Percentiles rank a stretch among this genome's conserved stretches.
Evolutionary conservation across 108 stramenopile genomes (phyloP).

Genomic region (Skeletonema tropicum): DNA sequence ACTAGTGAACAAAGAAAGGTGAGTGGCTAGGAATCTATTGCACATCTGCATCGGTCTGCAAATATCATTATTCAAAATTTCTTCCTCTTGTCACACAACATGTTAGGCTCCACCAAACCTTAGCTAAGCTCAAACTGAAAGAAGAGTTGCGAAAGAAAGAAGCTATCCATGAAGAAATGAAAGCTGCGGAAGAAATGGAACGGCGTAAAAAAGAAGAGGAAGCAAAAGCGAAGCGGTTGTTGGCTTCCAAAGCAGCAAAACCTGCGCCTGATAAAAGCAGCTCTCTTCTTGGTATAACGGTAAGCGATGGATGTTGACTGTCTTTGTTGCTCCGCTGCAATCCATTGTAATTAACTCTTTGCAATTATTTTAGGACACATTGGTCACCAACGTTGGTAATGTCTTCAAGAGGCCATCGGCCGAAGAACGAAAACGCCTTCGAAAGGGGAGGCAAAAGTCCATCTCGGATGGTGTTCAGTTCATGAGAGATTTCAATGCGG

Average conservation of each 20-base stretch:
- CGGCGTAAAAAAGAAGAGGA: conserved; percentile 23
- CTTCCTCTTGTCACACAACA: neutral
- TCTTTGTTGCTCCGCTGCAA: neutral
- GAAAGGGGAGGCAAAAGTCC: conserved; percentile 28
- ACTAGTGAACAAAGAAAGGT: conserved; percentile 64
- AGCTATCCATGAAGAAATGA: conserved; percentile 31
- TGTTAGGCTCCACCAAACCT: conserved; percentile 42
- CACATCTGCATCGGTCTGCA: neutral
- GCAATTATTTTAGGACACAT: neutral
- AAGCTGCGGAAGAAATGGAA: conserved; percentile 29
- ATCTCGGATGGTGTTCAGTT: conserved; percentile 43
- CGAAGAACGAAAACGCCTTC: neutral
- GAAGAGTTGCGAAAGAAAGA: conserved; percentile 43
- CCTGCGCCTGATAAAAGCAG: neutral
- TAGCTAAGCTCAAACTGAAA: conserved; percentile 39
- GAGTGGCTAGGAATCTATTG: neutral
- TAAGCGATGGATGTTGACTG: neutral
- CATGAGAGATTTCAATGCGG: conserved; percentile 12
- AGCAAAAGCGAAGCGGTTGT: neutral
- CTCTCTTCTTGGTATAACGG: neutral
- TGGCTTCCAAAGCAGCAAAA: neutral
- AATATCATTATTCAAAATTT: neutral
- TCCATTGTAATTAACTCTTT: neutral
- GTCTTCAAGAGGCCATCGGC: neutral
- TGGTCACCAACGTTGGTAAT: neutral